Base-by-base conservation (phyloP, 441 rosid species). In the Isatis lusitanica region DNA sequence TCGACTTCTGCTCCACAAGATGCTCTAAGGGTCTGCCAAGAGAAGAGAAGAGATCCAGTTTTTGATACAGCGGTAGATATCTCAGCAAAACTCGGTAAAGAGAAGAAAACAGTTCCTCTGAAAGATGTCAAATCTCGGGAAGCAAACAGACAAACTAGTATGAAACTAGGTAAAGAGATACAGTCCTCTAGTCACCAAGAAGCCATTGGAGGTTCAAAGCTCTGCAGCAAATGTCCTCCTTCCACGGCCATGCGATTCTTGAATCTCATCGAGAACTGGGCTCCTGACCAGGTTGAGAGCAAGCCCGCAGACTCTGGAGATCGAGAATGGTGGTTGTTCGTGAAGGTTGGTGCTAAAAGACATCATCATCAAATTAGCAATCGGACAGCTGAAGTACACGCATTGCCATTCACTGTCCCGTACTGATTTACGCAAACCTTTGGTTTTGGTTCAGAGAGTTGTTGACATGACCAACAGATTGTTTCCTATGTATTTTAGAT, bases 361-460 rank as follows among this genome's bases (percentile, higher is more conserved):
- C 47, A 47, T 13, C 39, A 46, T 16, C 71, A 47, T 16, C 72
- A 82, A 56, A 69, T 28, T 3, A 66, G 56, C 66, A 56, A 31
- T n/a, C 57, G 42, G 57, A 48, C 18, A 53, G 85, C 71, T 15
- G 85, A 81, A 38, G 36, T 76, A 51, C 78, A 80, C 65, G 89
- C 88, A 40, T 82, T 88, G 64, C 93, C 93, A 18, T 84, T 69
- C 76, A 76, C 89, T 2, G 48, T 82, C 12, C 86, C 87, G 7
- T 88, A 79, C 63, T 86, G 73, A 82, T 66, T 26, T n/a, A 13
- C 38, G 7, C 53, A 43, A 52, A 72, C n/a, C n/a, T n/a, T n/a
- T n/a, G n/a, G 69, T 59, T 9, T 50, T 72, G 38, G 52, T 63
- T 39, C 7, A 43, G 57, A 63, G 52, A 71, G 26, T 31, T 39